A percentile compares a stretch with the other conserved stretches of the same genome.
Evolutionary conservation across 768 basidiomycete species (phyloP).

Genomic region (Lactifluus pinguis): DNA sequence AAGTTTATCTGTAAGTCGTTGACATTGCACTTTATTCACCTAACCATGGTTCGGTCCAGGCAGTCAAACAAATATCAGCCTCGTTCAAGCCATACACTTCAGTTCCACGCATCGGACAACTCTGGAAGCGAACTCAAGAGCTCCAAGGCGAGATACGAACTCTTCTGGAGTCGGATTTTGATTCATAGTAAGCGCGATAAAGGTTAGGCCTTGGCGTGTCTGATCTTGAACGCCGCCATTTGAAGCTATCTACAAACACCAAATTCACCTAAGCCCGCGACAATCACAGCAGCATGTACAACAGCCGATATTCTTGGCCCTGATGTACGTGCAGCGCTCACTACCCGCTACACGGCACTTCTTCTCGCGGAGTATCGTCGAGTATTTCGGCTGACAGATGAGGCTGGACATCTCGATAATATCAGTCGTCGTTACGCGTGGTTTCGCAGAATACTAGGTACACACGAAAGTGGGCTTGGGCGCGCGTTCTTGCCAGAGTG

Average conservation of each 20-base stretch:
- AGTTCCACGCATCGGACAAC: slow-evolving; percentile 64
- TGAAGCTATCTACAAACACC: slow-evolving; percentile 73
- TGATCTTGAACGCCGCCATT: neutral
- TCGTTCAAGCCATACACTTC: slow-evolving; percentile 74
- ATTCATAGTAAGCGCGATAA: slow-evolving; percentile 66
- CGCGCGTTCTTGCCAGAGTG: slow-evolving; percentile 78
- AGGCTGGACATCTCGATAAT: slow-evolving; percentile 96
- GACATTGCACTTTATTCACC: neutral
- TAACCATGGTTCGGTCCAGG: slow-evolving; percentile 36
- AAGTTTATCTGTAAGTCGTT: slow-evolving; percentile 52
- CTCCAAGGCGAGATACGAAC: slow-evolving; percentile 74
- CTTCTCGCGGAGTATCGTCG: slow-evolving; percentile 94
- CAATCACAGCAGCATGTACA: slow-evolving; percentile 76
- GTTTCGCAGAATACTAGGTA: slow-evolving; percentile 79
- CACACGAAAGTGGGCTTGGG: slow-evolving; percentile 82
- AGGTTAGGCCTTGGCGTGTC: neutral
- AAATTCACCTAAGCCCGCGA: slow-evolving; percentile 38
- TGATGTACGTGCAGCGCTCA: slow-evolving; percentile 71
- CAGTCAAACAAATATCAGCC: slow-evolving; percentile 75
- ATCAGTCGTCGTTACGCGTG: slow-evolving; percentile 88
- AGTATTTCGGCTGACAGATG: slow-evolving; percentile 88
- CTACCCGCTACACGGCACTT: slow-evolving; percentile 83
- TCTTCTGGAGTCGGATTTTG: slow-evolving; percentile 84
- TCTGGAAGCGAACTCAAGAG: slow-evolving; percentile 75
- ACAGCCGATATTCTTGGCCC: slow-evolving; percentile 82